Percentiles rank a stretch among this genome's conserved stretches.
phyloP scores from a whole-genome alignment of 441 rosid species.

The Adansonia madagascariensis region DNA sequence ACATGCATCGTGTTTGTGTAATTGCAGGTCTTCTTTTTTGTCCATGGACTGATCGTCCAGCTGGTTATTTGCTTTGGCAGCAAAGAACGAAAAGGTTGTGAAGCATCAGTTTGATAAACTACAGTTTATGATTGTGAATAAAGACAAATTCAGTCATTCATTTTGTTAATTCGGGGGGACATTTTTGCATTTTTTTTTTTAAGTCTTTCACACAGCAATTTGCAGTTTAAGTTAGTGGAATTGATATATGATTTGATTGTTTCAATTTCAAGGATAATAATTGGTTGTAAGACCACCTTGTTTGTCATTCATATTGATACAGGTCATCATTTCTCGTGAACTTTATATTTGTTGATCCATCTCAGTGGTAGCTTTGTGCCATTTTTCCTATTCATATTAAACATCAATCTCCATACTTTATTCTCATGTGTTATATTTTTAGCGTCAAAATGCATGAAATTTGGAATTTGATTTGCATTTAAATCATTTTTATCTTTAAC shows the following conservation, averaged over 20 bases:
- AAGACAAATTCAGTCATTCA: conserved; percentile 24
- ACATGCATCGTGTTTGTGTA: background rate
- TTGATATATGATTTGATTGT: conserved; percentile 38
- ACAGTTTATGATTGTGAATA: conserved; percentile 26
- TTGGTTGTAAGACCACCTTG: conserved; percentile 17
- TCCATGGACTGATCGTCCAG: conserved; percentile 15
- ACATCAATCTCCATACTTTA: background rate
- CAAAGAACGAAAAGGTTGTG: conserved; percentile 30
- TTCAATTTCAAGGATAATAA: conserved; percentile 29
- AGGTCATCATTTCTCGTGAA: background rate
- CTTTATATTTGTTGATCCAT: background rate
- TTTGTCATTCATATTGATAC: background rate
- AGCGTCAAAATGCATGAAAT: background rate
- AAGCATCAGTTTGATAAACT: conserved; percentile 12
- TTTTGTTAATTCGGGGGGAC: background rate
- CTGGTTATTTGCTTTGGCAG: conserved; percentile 25
- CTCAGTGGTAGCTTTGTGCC: background rate
- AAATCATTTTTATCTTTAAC: too few relatives aligned
- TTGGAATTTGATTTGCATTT: background rate
- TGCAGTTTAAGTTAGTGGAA: conserved; percentile 29
- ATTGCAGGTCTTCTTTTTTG: conserved; percentile 38
- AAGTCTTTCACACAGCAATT: background rate
- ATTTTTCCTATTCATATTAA: background rate
- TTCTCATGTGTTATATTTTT: background rate
- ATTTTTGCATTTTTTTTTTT: background rate